phyloP scores from a whole-genome alignment of 2,329 filamentous ascomycete species.

The Fragosphaeria purpurea region DNA sequence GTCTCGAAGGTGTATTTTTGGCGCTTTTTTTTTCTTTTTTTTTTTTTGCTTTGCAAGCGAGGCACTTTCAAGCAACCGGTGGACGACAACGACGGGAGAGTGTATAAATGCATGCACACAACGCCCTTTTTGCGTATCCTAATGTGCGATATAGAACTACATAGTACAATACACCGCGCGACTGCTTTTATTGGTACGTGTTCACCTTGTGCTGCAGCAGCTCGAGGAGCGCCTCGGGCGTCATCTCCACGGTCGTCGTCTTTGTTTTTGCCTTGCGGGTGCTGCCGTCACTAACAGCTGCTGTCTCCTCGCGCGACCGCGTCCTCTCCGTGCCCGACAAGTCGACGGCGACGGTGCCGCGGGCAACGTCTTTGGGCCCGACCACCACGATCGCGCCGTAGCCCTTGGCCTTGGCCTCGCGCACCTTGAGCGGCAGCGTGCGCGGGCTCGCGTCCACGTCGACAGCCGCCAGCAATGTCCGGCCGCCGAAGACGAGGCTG shows the following conservation, averaged over 20 bases:
- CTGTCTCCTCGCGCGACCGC: not conserved
- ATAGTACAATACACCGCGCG: no score
- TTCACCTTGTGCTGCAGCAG: conserved; percentile 36
- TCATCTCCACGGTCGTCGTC: conserved; percentile 23
- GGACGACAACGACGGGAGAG: no score
- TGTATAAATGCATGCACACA: no score
- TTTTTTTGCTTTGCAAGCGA: no score
- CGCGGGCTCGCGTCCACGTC: conserved; percentile 59
- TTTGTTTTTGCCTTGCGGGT: conserved; percentile 1
- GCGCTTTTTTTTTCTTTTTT: not conserved
- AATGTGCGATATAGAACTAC: no score
- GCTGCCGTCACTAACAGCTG: not conserved
- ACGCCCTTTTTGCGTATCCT: no score
- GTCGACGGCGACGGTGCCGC: conserved; percentile 44
- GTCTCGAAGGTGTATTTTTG: no score
- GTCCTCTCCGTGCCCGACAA: conserved; percentile 15
- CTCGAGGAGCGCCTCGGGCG: conserved; percentile 32
- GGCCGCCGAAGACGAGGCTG: conserved; percentile 30
- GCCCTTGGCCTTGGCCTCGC: conserved; percentile 59
- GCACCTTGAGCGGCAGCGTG: conserved; percentile 57
- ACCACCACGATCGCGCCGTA: conserved; percentile 68
- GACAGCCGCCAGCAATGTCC: conserved; percentile 49
- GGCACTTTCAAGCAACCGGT: no score
- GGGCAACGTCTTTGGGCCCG: conserved; percentile 54
- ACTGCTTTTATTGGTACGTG: conserved; percentile 37